Evolutionary conservation across 2,329 filamentous ascomycete genomes (phyloP).

Genomic region (Clarireedia sp.): DNA sequence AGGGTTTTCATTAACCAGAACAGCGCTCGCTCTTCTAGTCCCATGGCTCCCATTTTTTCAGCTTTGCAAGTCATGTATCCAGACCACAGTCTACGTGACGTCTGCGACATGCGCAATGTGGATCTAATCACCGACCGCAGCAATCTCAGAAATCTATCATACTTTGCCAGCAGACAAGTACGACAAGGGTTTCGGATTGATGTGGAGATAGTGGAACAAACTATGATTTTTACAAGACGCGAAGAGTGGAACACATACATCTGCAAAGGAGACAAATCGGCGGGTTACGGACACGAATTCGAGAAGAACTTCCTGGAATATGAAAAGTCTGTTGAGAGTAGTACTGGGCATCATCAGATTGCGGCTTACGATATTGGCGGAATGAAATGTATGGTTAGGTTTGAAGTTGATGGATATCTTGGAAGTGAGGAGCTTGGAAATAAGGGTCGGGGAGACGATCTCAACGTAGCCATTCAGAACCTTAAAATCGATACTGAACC

Average conservation of each 20-base stretch:
- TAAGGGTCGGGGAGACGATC: not conserved
- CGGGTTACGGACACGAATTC: constrained; percentile 30
- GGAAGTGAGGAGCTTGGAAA: not conserved
- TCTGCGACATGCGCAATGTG: constrained; percentile 2
- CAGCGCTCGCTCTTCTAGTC: too few species aligned
- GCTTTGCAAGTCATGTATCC: constrained; percentile 19
- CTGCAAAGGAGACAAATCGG: constrained; percentile 4
- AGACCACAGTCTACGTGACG: constrained; percentile 16
- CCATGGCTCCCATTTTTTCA: constrained; percentile 24
- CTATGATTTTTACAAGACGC: constrained; percentile 27
- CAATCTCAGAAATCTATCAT: constrained; percentile 25
- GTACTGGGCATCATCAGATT: constrained; percentile 23
- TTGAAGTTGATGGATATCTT: constrained; percentile 27
- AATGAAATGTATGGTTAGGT: constrained; percentile 25
- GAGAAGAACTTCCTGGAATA: constrained; percentile 25
- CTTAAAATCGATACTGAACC: not conserved
- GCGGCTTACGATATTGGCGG: constrained; percentile 23
- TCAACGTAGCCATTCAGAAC: not conserved
- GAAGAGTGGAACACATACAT: constrained; percentile 21
- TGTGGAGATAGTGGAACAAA: constrained; percentile 28
- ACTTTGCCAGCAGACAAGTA: constrained; percentile 23
- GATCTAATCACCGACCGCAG: constrained; percentile 28
- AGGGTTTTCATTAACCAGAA: too few species aligned
- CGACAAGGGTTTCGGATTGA: constrained; percentile 29
- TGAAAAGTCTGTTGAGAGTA: constrained; percentile 17